Base-by-base conservation (phyloP, 1,284 basidiomycete genomes). In the Boletus sp. region DNA sequence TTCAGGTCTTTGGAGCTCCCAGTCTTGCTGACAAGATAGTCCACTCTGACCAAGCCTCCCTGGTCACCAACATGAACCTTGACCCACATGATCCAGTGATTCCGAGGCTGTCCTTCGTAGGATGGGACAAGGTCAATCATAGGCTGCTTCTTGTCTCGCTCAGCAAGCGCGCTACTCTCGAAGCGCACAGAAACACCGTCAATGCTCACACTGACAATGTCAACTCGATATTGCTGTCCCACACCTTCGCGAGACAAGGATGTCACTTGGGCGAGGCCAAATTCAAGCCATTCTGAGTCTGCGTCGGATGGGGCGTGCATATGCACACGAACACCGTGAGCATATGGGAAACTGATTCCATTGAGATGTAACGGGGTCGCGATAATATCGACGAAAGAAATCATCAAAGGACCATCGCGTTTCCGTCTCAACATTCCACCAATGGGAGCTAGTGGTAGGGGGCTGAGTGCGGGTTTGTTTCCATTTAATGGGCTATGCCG, bases 281-380 rank as follows among this genome's bases (percentile, higher is more conserved):
- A 88, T 64, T 88, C 84, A n/a, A 89, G 67, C 81, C 80, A 85
- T 47, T 82, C 82, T 19, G 76, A 74, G 46, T 79, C 77, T 13
- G 70, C 59, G 37, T 81, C 75, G 12, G 73, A 68, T 16, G 83
- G 82, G 6, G 77, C 76, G 26, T 79, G 76, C 14, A 86, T 61
- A 39, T 56, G 66, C 16, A 84, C 55, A 29, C 77, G 74, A 38
- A 88, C 84, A 19, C 77, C 80, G 55, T 88, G 85, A 32, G 72
- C 70, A 36, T 69, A 66, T 9, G 73, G 70, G 22, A 67, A 58
- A 26, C 48, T 50, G 25, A 54, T 52, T 43, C 56, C 56, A 41
- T 63, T 56, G 27, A 67, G 57, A 32, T 69, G 53, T 40, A 87
- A 67, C 5, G 78, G 78, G 4, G 79, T 82, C 46, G 85, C 74